These are phyloP conservation scores for Lachancea lanzarotensis DNA, from an alignment of 805 yeast species.

Conservation along the genomic window DNA sequence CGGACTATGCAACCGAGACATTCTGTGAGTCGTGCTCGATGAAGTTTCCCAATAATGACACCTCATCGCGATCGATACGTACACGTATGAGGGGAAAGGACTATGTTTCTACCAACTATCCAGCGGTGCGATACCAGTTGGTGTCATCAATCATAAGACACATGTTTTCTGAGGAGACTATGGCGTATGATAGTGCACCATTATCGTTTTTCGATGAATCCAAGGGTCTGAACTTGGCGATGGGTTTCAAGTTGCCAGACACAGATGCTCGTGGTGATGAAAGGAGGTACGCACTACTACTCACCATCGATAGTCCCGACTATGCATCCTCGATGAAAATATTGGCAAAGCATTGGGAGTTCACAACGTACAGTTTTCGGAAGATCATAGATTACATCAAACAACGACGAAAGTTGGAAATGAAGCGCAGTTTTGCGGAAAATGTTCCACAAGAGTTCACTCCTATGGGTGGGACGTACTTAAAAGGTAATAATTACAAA, in stretches of 20 bases:
- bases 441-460: slow-evolving; percentile 35
- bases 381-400: slow-evolving; percentile 38
- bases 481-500: slow-evolving; percentile 49
- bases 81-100: slow-evolving; percentile 20
- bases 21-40: slow-evolving; percentile 59
- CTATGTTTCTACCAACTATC: slow-evolving; percentile 56
- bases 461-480: slow-evolving; percentile 35
- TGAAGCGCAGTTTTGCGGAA: slow-evolving; percentile 26
- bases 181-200: slow-evolving; percentile 52
- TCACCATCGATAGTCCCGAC: slow-evolving; percentile 50
- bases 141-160: slow-evolving; percentile 56
- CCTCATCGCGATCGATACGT: slow-evolving; percentile 30
- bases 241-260: slow-evolving; percentile 58
- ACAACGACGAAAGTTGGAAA: slow-evolving; percentile 21
- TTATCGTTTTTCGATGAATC: slow-evolving; percentile 56
- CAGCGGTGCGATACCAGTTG: slow-evolving; percentile 46
- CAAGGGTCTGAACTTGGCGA: slow-evolving; percentile 53
- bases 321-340: slow-evolving; percentile 24
- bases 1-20: slow-evolving; percentile 39
- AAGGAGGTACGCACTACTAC: slow-evolving; percentile 55
- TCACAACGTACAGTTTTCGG: slow-evolving; percentile 37
- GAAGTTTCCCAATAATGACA: slow-evolving; percentile 38
- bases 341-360: slow-evolving; percentile 49
- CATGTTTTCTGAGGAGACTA: slow-evolving; percentile 60
- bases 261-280: slow-evolving; percentile 68